Percentiles rank a stretch among this genome's conserved stretches.
Evolutionary conservation across 306 rosid genomes (phyloP).

Genomic region (Prunus fruticosa): DNA sequence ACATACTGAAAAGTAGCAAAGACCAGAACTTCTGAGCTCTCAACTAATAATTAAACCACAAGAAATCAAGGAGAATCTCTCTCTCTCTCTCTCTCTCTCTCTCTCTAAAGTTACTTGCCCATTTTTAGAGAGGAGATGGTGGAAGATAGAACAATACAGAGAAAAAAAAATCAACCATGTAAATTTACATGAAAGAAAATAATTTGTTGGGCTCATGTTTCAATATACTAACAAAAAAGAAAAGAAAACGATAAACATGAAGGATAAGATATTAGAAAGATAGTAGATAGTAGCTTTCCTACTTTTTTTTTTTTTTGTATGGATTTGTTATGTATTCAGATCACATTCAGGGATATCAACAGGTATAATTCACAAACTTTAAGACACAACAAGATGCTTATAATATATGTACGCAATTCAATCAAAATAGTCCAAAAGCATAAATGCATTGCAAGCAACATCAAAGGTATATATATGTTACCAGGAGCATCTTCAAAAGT

Average conservation of each 20-base stretch:
- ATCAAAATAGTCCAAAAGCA: slow-evolving; percentile 17
- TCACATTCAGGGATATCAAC: neutral
- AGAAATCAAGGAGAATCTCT: neutral
- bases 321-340: neutral
- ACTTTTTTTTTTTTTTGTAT: neutral
- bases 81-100: no score
- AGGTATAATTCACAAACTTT: neutral
- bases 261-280: neutral
- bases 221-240: neutral
- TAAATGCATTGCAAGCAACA: slow-evolving; percentile 1
- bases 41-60: neutral
- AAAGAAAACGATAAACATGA: neutral
- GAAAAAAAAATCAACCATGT: neutral
- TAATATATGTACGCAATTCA: neutral
- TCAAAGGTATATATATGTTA: slow-evolving; percentile 31
- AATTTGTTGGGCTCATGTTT: neutral
- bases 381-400: neutral
- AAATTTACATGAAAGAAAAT: neutral
- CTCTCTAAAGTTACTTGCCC: neutral
- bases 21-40: no score
- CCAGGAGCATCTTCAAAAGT: slow-evolving; percentile 98
- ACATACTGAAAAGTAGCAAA: slow-evolving; percentile 3
- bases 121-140: neutral
- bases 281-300: neutral
- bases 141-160: neutral